Conservation (phyloP, 495 filamentous ascomycete species). For the Penicillium angulare region DNA sequence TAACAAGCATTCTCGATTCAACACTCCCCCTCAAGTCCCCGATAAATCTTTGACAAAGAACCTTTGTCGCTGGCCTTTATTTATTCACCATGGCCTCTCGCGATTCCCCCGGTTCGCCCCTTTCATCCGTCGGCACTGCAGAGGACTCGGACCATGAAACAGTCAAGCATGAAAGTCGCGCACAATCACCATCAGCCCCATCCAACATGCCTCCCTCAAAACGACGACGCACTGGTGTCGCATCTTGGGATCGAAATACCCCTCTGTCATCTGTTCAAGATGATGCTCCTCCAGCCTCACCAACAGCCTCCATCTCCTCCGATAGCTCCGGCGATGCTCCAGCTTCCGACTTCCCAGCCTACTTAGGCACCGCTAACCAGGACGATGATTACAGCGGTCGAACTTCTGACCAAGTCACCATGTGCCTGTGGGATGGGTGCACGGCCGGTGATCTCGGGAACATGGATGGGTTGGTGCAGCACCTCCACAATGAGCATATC, state of each 20-base stretch:
- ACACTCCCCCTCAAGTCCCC: background rate
- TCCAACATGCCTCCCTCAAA: constrained; percentile 52
- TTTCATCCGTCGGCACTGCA: constrained; percentile 51
- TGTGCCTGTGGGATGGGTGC: constrained; percentile 89
- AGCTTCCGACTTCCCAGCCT: constrained; percentile 44
- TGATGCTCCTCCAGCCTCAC: constrained; percentile 39
- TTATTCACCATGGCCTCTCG: constrained; percentile 32
- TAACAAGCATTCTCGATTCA: background rate
- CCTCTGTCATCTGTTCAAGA: constrained; percentile 45
- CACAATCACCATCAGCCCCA: constrained; percentile 38
- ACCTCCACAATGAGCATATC: constrained; percentile 93
- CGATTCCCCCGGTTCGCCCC: constrained; percentile 49
- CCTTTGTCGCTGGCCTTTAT: background rate
- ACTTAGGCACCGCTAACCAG: constrained; percentile 50
- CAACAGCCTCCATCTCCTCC: constrained; percentile 66
- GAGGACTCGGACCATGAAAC: constrained; percentile 51
- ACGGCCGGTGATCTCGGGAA: constrained; percentile 75
- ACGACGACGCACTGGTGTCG: constrained; percentile 48
- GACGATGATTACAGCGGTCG: constrained; percentile 79
- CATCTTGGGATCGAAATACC: constrained; percentile 50
- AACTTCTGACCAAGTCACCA: constrained; percentile 76
- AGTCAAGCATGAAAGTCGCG: constrained; percentile 39
- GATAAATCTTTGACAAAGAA: background rate
- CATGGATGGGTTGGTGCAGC: constrained; percentile 90
- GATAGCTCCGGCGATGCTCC: constrained; percentile 82